These are phyloP conservation scores for Medicago lupulina DNA, from an alignment of 306 rosid genomes.

Conservation along the genomic window DNA sequence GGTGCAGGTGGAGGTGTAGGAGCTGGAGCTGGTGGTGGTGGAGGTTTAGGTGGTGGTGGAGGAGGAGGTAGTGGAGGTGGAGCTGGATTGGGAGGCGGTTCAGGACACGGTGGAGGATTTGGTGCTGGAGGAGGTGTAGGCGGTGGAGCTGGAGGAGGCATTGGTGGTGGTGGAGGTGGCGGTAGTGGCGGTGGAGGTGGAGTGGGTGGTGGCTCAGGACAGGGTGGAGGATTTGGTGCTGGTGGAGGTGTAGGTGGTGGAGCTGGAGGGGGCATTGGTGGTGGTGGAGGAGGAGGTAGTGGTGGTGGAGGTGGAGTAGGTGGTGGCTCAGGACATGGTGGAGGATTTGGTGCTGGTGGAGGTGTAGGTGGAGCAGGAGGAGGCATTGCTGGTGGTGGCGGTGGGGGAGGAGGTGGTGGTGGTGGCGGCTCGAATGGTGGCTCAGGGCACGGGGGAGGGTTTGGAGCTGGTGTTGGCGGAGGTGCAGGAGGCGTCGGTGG, in stretches of 20 bases:
- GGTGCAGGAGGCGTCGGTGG: constrained; percentile 27
- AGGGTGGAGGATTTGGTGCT: constrained; percentile 38
- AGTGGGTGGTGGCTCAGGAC: constrained; percentile 43
- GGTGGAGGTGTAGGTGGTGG: constrained; percentile 44
- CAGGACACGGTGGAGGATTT: constrained; percentile 51
- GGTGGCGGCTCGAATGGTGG: constrained; percentile 56
- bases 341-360: neutral
- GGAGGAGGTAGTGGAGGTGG: constrained; percentile 51
- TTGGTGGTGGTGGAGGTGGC: constrained; percentile 48
- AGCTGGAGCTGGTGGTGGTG: constrained; percentile 32
- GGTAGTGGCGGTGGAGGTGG: constrained; percentile 57
- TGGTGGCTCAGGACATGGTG: constrained; percentile 38
- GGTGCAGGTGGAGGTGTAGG: constrained; percentile 50
- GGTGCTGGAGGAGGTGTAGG: constrained; percentile 50
- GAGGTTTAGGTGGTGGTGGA: constrained; percentile 26
- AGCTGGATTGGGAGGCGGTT: constrained; percentile 48
- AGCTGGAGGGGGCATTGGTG: constrained; percentile 34
- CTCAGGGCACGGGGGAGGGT: constrained; percentile 45
- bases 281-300: constrained; percentile 26
- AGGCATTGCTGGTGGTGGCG: constrained; percentile 41
- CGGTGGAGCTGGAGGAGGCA: constrained; percentile 50
- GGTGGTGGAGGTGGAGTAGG: constrained; percentile 41
- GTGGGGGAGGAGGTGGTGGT: constrained; percentile 30
- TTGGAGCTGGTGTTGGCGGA: constrained; percentile 48
- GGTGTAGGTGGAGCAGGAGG: neutral